A percentile compares a stretch with the other conserved stretches of the same genome.
Conservation (phyloP, 768 basidiomycete species). For the Russula ochroleuca region DNA sequence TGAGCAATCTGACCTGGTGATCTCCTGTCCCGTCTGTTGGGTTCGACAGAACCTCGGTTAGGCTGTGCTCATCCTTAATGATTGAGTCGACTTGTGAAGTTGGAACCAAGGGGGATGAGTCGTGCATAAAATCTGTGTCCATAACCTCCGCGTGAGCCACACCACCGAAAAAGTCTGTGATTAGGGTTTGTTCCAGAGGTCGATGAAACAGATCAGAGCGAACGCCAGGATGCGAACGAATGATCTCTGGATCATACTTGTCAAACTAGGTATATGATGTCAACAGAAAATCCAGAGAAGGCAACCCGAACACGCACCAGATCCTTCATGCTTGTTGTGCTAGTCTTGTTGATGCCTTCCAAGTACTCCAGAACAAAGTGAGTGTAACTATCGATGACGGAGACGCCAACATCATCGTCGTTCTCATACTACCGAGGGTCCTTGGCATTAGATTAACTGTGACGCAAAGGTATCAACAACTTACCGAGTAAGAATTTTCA, state of each 20-base stretch:
- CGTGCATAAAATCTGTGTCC: not conserved
- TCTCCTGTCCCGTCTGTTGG: conserved; percentile 10
- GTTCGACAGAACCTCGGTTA: conserved; percentile 4
- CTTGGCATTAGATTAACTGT: not conserved
- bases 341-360: conserved; percentile 91
- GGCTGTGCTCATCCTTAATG: not conserved
- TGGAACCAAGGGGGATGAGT: not conserved
- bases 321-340: conserved; percentile 71
- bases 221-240: conserved; percentile 86
- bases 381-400: conserved; percentile 93
- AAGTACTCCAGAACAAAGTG: conserved; percentile 89
- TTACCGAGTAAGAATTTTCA: conserved; percentile 91
- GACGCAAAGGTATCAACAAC: conserved; percentile 29
- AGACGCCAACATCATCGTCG: conserved; percentile 91
- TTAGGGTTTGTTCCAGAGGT: conserved; percentile 52
- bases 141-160: conserved; percentile 77
- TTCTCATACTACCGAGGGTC: conserved; percentile 66
- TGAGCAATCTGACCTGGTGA: conserved; percentile 1
- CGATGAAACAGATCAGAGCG: conserved; percentile 76
- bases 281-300: conserved; percentile 2
- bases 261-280: conserved; percentile 55
- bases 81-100: not conserved
- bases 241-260: conserved; percentile 65
- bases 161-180: conserved; percentile 73
- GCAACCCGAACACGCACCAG: conserved; percentile 49